Percentiles rank a stretch among this genome's conserved stretches.
phyloP scores from a whole-genome alignment of 1,284 basidiomycete species.

The Pseudozyma sp. region DNA sequence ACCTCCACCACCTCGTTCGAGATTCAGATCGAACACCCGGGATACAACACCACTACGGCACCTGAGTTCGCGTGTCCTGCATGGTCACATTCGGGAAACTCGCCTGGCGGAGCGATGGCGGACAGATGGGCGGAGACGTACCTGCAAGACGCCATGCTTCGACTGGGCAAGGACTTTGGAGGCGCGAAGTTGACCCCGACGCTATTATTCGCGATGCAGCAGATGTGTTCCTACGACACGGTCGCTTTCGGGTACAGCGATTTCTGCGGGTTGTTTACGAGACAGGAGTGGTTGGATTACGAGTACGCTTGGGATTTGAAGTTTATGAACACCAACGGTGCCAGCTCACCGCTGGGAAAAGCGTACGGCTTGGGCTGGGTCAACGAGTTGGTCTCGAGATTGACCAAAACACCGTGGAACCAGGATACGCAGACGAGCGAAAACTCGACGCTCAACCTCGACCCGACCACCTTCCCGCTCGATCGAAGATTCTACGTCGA shows the following conservation, averaged over 20 bases:
- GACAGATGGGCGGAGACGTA: conserved; percentile 59
- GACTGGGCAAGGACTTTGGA: conserved; percentile 52
- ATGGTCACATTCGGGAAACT: conserved; percentile 15
- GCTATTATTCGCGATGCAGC: conserved; percentile 60
- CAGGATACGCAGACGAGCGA: conserved; percentile 56
- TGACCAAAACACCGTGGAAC: conserved; percentile 49
- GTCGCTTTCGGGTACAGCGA: conserved; percentile 88
- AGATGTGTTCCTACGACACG: conserved; percentile 72
- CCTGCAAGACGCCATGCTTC: conserved; percentile 55
- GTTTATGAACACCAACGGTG: conserved; percentile 77
- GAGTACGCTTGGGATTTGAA: conserved; percentile 75
- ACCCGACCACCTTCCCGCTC: conserved; percentile 59
- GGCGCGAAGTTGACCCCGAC: conserved; percentile 47
- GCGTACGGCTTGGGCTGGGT: conserved; percentile 87
- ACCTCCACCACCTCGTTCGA: conserved; percentile 51
- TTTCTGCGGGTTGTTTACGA: conserved; percentile 88
- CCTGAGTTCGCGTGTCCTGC: conserved; percentile 61
- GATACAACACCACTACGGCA: conserved; percentile 65
- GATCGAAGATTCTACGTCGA: conserved; percentile 63
- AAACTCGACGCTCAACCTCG: conserved; percentile 59
- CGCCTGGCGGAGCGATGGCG: conserved; percentile 25
- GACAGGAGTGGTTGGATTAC: conserved; percentile 89
- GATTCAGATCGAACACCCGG: conserved; percentile 62
- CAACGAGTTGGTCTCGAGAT: conserved; percentile 64
- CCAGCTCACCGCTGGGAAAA: conserved; percentile 80